These are phyloP conservation scores for Leucocoprinus birnbaumii DNA, from an alignment of 768 basidiomycete genomes.

Conservation along the genomic window DNA sequence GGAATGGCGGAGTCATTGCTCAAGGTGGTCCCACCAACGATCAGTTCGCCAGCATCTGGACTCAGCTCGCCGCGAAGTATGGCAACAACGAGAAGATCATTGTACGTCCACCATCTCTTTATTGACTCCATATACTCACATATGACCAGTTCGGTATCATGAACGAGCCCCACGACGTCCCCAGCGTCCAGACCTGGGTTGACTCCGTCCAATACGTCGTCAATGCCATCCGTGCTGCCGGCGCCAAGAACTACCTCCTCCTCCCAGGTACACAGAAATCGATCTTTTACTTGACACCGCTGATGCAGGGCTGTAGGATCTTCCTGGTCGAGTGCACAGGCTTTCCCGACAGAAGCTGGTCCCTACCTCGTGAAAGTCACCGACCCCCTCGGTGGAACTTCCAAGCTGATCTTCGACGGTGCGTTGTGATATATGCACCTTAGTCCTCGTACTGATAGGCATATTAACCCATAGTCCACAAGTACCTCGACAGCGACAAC, in stretches of 20 bases:
- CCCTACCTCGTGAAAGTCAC: conserved; percentile 37
- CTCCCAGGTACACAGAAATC: conserved; percentile 41
- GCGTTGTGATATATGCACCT: neutral
- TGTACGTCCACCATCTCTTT: conserved; percentile 28
- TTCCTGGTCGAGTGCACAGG: conserved; percentile 25
- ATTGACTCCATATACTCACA: neutral
- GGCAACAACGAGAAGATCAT: conserved; percentile 36
- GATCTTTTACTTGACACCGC: neutral
- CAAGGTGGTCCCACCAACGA: conserved; percentile 57
- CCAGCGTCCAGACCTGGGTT: conserved; percentile 41
- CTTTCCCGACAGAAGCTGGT: conserved; percentile 42
- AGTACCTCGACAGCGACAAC: conserved; percentile 57
- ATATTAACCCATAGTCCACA: conserved; percentile 38
- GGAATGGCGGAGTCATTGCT: conserved; percentile 52
- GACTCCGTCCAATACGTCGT: conserved; percentile 50
- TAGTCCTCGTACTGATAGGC: neutral
- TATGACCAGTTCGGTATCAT: conserved; percentile 30
- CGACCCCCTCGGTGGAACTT: conserved; percentile 38
- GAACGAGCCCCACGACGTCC: conserved; percentile 63
- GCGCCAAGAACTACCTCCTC: conserved; percentile 56
- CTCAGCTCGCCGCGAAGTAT: conserved; percentile 47
- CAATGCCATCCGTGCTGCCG: conserved; percentile 54
- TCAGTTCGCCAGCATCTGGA: conserved; percentile 51
- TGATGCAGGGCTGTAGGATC: conserved; percentile 16
- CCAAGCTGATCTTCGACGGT: conserved; percentile 49